A percentile compares a stretch with the other conserved stretches of the same genome.
Conservation (phyloP, 1,284 basidiomycete species). For the Cystobasidiaceae sp. region DNA sequence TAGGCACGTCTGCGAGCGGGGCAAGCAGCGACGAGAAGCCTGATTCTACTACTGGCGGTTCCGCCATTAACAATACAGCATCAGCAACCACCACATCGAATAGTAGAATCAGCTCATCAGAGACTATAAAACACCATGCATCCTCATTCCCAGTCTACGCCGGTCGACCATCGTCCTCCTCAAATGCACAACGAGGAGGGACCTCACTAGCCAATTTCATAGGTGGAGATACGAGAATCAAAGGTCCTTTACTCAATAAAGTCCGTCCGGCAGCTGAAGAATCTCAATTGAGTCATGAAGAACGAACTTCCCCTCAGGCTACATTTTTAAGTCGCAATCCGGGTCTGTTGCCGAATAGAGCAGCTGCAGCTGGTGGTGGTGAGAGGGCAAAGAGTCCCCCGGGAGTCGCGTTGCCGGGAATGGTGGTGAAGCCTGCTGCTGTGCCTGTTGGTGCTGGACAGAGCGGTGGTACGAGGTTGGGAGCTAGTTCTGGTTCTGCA, state of each 20-base stretch:
- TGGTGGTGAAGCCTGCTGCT: conserved; percentile 6
- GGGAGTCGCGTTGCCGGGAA: conserved; percentile 25
- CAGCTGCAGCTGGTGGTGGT: not conserved
- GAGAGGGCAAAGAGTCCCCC: not conserved
- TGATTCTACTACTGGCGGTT: not conserved
- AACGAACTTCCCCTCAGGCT: conserved; percentile 4
- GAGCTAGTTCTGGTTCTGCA: no score
- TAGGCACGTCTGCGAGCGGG: not conserved
- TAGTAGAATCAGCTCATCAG: no score
- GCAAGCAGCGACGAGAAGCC: no score
- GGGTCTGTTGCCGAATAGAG: not conserved
- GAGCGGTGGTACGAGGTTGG: no score
- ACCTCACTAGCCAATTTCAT: conserved; percentile 32
- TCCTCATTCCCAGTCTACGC: conserved; percentile 17
- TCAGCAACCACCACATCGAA: not conserved
- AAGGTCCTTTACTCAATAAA: conserved; percentile 30
- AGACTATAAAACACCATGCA: not conserved
- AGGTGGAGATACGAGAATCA: conserved; percentile 22
- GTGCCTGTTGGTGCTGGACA: no score
- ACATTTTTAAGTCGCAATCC: conserved; percentile 17
- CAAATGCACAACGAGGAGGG: not conserved
- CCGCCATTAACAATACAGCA: not conserved
- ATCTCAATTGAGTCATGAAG: not conserved
- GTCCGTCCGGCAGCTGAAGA: not conserved
- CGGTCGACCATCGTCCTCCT: not conserved